Evolutionary conservation across 2,329 filamentous ascomycete species (phyloP).

Genomic region (Chrysosphaeria jannelii): DNA sequence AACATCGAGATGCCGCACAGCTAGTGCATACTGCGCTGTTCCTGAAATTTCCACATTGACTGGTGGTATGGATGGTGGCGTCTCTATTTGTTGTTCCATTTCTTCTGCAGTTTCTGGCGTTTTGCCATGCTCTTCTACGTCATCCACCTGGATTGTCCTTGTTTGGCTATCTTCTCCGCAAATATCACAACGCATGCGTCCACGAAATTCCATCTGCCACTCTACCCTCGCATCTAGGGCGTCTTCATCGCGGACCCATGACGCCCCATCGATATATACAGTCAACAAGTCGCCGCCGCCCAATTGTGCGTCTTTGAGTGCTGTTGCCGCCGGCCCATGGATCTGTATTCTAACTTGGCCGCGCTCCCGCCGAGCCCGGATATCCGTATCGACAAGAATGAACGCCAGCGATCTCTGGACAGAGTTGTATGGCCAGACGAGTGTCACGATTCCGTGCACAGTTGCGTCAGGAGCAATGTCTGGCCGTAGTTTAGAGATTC

Average conservation of each 20-base stretch:
- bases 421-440: slow-evolving; percentile 78
- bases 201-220: slow-evolving; percentile 26
- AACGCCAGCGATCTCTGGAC: slow-evolving; percentile 45
- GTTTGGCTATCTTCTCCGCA: slow-evolving; percentile 16
- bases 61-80: not conserved
- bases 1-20: not conserved
- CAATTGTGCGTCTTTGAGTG: slow-evolving; percentile 32
- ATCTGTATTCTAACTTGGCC: slow-evolving; percentile 65
- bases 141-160: slow-evolving; percentile 22
- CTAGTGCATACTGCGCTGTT: too few relatives aligned
- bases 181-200: slow-evolving; percentile 18
- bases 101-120: not conserved
- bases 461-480: too few relatives aligned
- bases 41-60: too few relatives aligned
- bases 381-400: slow-evolving; percentile 59
- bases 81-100: not conserved
- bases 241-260: slow-evolving; percentile 26
- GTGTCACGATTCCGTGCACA: slow-evolving; percentile 44
- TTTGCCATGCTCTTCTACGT: slow-evolving; percentile 7
- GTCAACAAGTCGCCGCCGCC: slow-evolving; percentile 52
- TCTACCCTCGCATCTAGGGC: slow-evolving; percentile 19
- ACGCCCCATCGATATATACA: slow-evolving; percentile 35
- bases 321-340: slow-evolving; percentile 35
- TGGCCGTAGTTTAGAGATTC: too few relatives aligned
- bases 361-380: slow-evolving; percentile 41